phyloP scores from a whole-genome alignment of 2,329 filamentous ascomycete species.

The Fusarium goolgardi region DNA sequence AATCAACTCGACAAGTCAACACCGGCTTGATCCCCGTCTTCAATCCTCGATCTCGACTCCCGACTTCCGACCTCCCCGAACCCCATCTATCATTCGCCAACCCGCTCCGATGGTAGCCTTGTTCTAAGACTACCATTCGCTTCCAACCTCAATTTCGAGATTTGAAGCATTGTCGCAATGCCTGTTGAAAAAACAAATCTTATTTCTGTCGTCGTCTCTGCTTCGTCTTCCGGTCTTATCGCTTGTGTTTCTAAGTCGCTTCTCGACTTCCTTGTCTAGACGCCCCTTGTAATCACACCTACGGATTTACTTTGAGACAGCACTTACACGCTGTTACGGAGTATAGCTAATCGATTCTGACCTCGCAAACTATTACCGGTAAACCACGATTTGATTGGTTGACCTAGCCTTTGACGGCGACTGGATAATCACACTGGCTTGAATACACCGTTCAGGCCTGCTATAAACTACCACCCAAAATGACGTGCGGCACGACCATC shows the following conservation, averaged over 20 bases:
- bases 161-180: slow-evolving; percentile 63
- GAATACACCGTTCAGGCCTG: slow-evolving; percentile 47
- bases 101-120: slow-evolving; percentile 52
- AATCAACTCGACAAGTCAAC: slow-evolving; percentile 16
- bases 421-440: slow-evolving; percentile 59
- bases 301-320: slow-evolving; percentile 55
- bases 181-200: slow-evolving; percentile 63
- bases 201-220: slow-evolving; percentile 72
- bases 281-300: slow-evolving; percentile 55
- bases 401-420: slow-evolving; percentile 65
- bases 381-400: slow-evolving; percentile 60
- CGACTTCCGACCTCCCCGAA: slow-evolving; percentile 18
- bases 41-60: slow-evolving; percentile 26
- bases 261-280: slow-evolving; percentile 58
- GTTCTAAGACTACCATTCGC: slow-evolving; percentile 48
- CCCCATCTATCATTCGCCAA: slow-evolving; percentile 24
- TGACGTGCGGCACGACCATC: slow-evolving; percentile 66
- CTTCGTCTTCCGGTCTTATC: slow-evolving; percentile 70
- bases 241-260: slow-evolving; percentile 63
- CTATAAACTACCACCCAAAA: slow-evolving; percentile 60
- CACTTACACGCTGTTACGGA: slow-evolving; percentile 55
- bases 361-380: slow-evolving; percentile 50
- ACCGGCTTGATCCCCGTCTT: slow-evolving; percentile 35
- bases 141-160: slow-evolving; percentile 42
- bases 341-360: slow-evolving; percentile 54